phyloP scores from a whole-genome alignment of 768 basidiomycete genomes.

The Cubamyces lactineus region DNA sequence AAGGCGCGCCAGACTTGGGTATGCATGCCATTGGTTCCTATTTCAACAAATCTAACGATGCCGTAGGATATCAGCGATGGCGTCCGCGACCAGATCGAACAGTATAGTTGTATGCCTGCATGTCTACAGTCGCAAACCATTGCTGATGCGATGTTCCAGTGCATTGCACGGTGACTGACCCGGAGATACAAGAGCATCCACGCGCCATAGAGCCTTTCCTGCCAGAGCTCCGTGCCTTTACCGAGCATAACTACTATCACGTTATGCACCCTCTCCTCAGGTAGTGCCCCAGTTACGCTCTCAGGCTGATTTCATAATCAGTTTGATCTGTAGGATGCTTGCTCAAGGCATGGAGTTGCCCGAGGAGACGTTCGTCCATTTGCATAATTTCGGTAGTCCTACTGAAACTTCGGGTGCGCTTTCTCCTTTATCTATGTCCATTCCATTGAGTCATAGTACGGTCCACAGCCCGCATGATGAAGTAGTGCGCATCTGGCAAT shows the following conservation, averaged over 20 bases:
- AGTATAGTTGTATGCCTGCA: conserved; percentile 53
- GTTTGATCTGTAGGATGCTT: conserved; percentile 31
- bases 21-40: conserved; percentile 34
- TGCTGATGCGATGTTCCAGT: conserved; percentile 24
- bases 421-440: not conserved
- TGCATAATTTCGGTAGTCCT: conserved; percentile 41
- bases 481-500: conserved; percentile 43
- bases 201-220: conserved; percentile 33
- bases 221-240: conserved; percentile 35
- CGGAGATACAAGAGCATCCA: conserved; percentile 32
- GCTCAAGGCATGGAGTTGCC: conserved; percentile 49
- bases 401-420: conserved; percentile 42
- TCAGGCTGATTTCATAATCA: not conserved
- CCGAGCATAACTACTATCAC: conserved; percentile 34
- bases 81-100: conserved; percentile 63
- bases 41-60: not conserved
- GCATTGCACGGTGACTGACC: conserved; percentile 39
- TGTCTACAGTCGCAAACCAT: not conserved
- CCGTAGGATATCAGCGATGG: conserved; percentile 63
- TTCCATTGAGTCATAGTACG: not conserved
- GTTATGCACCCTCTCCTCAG: conserved; percentile 34
- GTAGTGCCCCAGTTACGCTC: conserved; percentile 12
- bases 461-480: conserved; percentile 47
- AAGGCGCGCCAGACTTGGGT: conserved; percentile 60
- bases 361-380: conserved; percentile 45